A percentile compares a stretch with the other conserved stretches of the same genome.
These are phyloP conservation scores for Vitis hybrid DNA, from an alignment of 177 flowering plant species.

Conservation along the genomic window DNA sequence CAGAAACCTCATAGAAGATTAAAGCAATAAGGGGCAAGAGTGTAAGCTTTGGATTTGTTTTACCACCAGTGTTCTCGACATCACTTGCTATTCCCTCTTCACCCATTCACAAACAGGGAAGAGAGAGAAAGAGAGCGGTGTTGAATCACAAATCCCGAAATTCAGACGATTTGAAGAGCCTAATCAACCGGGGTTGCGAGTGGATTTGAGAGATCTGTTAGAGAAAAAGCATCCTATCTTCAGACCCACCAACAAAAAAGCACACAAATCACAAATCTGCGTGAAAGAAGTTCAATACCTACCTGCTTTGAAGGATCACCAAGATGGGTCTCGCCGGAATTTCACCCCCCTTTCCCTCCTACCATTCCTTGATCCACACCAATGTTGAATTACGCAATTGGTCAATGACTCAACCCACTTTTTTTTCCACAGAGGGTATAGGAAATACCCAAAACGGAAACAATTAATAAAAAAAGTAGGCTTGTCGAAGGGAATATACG, in stretches of 20 bases:
- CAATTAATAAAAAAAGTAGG: too few species aligned
- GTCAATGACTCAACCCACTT: too few species aligned
- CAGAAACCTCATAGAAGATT: conserved; percentile 90
- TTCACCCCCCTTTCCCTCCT: not conserved
- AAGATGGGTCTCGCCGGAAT: not conserved
- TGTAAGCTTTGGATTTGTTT: conserved; percentile 54
- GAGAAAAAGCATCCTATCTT: not conserved
- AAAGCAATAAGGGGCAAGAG: conserved; percentile 74
- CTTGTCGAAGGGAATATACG: too few species aligned
- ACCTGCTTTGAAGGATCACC: conserved; percentile 10
- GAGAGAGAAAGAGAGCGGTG: not conserved
- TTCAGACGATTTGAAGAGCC: too few species aligned
- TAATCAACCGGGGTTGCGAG: too few species aligned
- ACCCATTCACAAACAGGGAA: conserved; percentile 29
- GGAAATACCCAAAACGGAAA: too few species aligned
- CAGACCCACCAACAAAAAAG: not conserved
- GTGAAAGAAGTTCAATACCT: not conserved
- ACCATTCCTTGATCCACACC: not conserved
- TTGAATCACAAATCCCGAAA: not conserved
- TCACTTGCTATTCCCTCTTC: conserved; percentile 38
- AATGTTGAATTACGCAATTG: too few species aligned
- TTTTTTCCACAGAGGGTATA: too few species aligned
- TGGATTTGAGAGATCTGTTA: too few species aligned
- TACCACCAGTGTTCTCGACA: conserved; percentile 20
- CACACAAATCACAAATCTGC: not conserved